These are phyloP conservation scores for Cytospora schulzeri DNA, from an alignment of 2,329 filamentous ascomycete genomes.

Conservation along the genomic window DNA sequence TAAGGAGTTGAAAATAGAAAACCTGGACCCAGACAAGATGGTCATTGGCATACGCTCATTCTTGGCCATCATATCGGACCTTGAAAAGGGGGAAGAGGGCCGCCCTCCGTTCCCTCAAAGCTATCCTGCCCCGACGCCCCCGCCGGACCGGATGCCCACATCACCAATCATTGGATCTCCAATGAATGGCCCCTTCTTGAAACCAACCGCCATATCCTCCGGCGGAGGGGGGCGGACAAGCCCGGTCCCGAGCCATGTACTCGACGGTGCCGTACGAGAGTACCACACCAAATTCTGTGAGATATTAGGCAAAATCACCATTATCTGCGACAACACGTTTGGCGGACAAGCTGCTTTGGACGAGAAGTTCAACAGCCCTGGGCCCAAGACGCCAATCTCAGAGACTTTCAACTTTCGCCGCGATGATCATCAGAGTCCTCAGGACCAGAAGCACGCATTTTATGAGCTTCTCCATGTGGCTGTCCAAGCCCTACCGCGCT, in stretches of 20 bases:
- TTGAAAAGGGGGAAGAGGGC: conserved; percentile 79
- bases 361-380: conserved; percentile 86
- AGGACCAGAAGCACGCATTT: conserved; percentile 89
- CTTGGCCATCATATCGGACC: conserved; percentile 86
- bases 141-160: conserved; percentile 48
- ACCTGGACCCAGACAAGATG: conserved; percentile 92
- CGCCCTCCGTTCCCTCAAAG: conserved; percentile 82
- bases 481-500: conserved; percentile 92
- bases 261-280: conserved; percentile 78
- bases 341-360: conserved; percentile 93
- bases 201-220: conserved; percentile 32
- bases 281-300: conserved; percentile 93
- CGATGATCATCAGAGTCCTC: conserved; percentile 71
- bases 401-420: conserved; percentile 92
- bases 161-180: conserved; percentile 53
- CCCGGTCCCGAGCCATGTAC: conserved; percentile 60
- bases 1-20: conserved; percentile 81
- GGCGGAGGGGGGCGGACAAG: conserved; percentile 68
- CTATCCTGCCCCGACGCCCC: conserved; percentile 45
- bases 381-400: conserved; percentile 91
- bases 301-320: conserved; percentile 91
- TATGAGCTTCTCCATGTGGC: conserved; percentile 95
- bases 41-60: conserved; percentile 97
- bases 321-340: conserved; percentile 95
- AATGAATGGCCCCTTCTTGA: conserved; percentile 33